phyloP scores from a whole-genome alignment of 140 eudicot species.

The Bidens hawaiensis region DNA sequence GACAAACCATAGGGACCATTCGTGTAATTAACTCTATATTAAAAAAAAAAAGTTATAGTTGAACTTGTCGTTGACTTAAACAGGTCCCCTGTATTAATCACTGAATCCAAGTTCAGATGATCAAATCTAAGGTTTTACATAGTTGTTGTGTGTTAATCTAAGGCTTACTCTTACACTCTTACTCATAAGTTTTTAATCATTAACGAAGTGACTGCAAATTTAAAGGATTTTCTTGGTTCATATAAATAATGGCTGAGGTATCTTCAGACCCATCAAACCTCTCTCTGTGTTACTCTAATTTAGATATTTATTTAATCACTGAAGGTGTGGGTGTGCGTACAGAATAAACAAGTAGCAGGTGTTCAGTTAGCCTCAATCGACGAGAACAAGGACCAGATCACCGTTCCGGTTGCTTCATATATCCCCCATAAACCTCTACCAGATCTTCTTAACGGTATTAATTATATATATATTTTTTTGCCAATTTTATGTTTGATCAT shows the following conservation, averaged over 20 bases:
- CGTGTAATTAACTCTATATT: no score
- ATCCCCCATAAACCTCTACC: neutral
- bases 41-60: neutral
- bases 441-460: constrained; percentile 14
- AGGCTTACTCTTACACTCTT: neutral
- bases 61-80: neutral
- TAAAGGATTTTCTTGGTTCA: no score
- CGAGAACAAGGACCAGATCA: constrained; percentile 19
- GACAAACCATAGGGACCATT: no score
- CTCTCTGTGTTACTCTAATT: neutral
- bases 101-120: neutral
- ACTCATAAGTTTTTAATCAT: neutral
- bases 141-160: neutral
- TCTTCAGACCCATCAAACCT: neutral
- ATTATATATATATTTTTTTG: no score
- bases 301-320: neutral
- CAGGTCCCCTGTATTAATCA: neutral
- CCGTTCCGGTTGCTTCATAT: neutral
- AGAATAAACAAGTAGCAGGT: constrained; percentile 20
- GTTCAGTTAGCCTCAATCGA: constrained; percentile 23
- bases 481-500: no score
- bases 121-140: neutral
- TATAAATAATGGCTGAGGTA: neutral
- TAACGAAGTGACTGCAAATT: no score
- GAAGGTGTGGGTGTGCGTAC: neutral